A percentile compares a stretch with the other conserved stretches of the same genome.
Evolutionary conservation across 2,329 filamentous ascomycete species (phyloP).

Genomic region (Arthrinium puccinioides): DNA sequence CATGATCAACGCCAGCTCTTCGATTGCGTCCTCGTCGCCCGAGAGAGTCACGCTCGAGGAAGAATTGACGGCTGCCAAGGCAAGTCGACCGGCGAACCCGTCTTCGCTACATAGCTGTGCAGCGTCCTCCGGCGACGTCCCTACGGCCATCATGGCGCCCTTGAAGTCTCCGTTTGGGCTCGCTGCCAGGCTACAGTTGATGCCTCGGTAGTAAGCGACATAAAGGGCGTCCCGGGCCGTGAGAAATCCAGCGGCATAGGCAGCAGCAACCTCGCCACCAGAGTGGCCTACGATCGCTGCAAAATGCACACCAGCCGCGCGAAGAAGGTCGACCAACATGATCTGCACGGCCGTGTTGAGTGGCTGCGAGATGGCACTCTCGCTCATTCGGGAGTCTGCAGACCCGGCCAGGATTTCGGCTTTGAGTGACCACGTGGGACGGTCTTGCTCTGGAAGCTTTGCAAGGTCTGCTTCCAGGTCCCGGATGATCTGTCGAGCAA

Average conservation of each 20-base stretch:
- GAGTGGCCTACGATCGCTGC: conserved; percentile 32
- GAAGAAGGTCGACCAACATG: conserved; percentile 27
- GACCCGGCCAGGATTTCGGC: neutral
- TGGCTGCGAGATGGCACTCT: conserved; percentile 24
- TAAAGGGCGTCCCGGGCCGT: conserved; percentile 22
- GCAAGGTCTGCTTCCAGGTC: conserved; percentile 4
- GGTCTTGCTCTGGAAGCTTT: neutral
- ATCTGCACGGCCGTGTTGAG: conserved; percentile 33
- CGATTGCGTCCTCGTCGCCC: conserved; percentile 10
- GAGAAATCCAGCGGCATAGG: conserved; percentile 29
- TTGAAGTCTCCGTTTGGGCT: neutral
- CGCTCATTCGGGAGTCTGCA: neutral
- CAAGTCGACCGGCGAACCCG: conserved; percentile 8
- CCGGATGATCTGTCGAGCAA: conserved; percentile 14
- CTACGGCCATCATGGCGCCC: conserved; percentile 25
- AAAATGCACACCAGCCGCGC: conserved; percentile 25
- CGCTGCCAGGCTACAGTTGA: neutral
- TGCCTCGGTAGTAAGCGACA: conserved; percentile 17
- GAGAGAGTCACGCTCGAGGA: conserved; percentile 8
- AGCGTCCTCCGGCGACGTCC: conserved; percentile 15
- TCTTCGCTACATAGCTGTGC: conserved; percentile 1
- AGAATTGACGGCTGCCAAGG: conserved; percentile 10
- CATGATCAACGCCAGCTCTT: neutral
- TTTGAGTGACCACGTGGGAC: conserved; percentile 5
- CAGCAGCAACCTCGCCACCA: conserved; percentile 35